Evolutionary conservation across 2,329 filamentous ascomycete genomes (phyloP).

Genomic region (Raffaelea ambrosiae): DNA sequence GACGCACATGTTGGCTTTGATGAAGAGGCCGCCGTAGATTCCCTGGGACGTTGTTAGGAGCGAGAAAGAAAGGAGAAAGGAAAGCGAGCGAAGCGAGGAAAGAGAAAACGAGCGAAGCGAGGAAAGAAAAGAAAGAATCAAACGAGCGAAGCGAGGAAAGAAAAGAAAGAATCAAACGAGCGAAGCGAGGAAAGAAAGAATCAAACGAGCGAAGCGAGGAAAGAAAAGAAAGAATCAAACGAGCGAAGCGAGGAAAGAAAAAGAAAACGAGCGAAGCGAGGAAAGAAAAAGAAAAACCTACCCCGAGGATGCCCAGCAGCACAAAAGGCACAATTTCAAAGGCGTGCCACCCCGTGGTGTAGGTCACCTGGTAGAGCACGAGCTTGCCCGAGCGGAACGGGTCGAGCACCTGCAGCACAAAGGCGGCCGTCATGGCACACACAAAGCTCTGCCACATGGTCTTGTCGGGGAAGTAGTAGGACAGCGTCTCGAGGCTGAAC

Average conservation of each 20-base stretch:
- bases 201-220: not conserved
- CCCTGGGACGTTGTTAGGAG: conserved; percentile 38
- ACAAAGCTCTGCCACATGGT: conserved; percentile 99
- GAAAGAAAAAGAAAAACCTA: conserved; percentile 21
- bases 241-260: not conserved
- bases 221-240: not conserved
- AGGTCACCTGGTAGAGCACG: conserved; percentile 91
- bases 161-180: not conserved
- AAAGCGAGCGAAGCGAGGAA: not conserved
- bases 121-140: conserved; percentile 14
- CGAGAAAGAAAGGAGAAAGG: not conserved
- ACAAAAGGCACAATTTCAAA: conserved; percentile 89
- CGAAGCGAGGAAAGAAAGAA: not conserved
- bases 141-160: not conserved
- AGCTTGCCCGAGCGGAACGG: conserved; percentile 93
- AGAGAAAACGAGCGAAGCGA: not conserved
- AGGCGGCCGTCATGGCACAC: conserved; percentile 96
- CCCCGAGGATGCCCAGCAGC: conserved; percentile 74
- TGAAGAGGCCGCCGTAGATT: conserved; percentile 91
- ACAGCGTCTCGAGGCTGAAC: conserved; percentile 94
- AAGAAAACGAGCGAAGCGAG: not conserved
- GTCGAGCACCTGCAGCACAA: conserved; percentile 85
- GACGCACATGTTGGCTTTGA: conserved; percentile 85
- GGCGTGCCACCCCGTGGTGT: conserved; percentile 83
- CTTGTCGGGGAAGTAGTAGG: conserved; percentile 97